A percentile compares a stretch with the other conserved stretches of the same genome.
Conservation (phyloP, 768 basidiomycete genomes). For the Mrakia gelida region DNA sequence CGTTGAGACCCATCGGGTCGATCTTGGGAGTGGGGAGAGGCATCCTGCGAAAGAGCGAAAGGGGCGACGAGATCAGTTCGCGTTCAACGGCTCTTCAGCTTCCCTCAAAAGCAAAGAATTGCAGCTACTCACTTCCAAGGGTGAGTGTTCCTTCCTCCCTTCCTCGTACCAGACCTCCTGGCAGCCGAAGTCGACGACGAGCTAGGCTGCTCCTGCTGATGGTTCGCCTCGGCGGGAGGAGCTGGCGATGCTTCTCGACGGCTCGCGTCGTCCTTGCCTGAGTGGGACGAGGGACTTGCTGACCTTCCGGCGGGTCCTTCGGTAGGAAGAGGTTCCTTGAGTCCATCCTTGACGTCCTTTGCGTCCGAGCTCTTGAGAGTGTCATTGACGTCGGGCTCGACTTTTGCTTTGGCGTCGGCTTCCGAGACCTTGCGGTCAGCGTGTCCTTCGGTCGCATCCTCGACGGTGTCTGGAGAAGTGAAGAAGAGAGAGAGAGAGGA, state of each 20-base stretch:
- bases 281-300: background rate
- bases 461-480: slow-evolving; percentile 15
- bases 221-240: background rate
- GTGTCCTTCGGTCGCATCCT: background rate
- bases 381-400: slow-evolving; percentile 7
- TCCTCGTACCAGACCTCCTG: background rate
- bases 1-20: slow-evolving; percentile 73
- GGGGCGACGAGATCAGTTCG: background rate
- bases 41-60: slow-evolving; percentile 40
- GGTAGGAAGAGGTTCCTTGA: background rate
- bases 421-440: background rate
- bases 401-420: slow-evolving; percentile 11
- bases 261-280: background rate
- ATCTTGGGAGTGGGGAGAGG: slow-evolving; percentile 66
- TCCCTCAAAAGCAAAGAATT: too few species aligned
- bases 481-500: background rate
- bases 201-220: background rate
- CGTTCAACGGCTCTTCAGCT: background rate
- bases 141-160: background rate
- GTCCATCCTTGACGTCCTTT: slow-evolving; percentile 2
- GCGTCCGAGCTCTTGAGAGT: slow-evolving; percentile 9
- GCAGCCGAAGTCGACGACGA: background rate
- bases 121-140: slow-evolving; percentile 29
- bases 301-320: background rate
- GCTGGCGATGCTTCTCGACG: background rate